Evolutionary conservation across 1,139 yeast species (phyloP).

Genomic region (Geotrichum macrosporum): DNA sequence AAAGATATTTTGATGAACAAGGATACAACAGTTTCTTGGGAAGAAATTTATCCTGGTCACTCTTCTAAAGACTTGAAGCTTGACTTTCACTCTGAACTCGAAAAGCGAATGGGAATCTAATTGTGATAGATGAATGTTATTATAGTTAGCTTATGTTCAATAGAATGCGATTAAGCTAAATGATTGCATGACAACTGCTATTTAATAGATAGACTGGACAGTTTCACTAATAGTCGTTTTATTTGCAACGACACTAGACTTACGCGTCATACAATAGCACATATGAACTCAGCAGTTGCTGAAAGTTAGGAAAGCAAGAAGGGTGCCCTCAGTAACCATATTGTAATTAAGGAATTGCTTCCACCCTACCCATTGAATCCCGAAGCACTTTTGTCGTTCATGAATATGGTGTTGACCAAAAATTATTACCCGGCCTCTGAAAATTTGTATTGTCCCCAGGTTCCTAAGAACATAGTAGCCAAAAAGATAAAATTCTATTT

Average conservation of each 20-base stretch:
- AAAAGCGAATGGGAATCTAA: constrained; percentile 45
- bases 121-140: not conserved
- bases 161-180: no score
- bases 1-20: constrained; percentile 72
- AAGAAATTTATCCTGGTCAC: constrained; percentile 66
- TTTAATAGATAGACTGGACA: no score
- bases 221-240: no score
- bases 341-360: no score
- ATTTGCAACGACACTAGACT: no score
- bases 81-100: constrained; percentile 64
- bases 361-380: no score
- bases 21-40: constrained; percentile 84
- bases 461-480: constrained; percentile 1
- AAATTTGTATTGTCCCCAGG: constrained; percentile 17
- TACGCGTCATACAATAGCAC: no score
- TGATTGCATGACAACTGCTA: no score
- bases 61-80: constrained; percentile 39
- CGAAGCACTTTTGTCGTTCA: not conserved
- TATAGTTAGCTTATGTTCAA: no score
- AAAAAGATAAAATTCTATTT: constrained; percentile 4
- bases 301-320: no score
- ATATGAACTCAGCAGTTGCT: no score
- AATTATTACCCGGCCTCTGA: constrained; percentile 13
- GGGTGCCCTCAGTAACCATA: no score
- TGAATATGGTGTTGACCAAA: not conserved